Conservation (phyloP, 2,329 filamentous ascomycete genomes). For the Coniella lustricola region DNA sequence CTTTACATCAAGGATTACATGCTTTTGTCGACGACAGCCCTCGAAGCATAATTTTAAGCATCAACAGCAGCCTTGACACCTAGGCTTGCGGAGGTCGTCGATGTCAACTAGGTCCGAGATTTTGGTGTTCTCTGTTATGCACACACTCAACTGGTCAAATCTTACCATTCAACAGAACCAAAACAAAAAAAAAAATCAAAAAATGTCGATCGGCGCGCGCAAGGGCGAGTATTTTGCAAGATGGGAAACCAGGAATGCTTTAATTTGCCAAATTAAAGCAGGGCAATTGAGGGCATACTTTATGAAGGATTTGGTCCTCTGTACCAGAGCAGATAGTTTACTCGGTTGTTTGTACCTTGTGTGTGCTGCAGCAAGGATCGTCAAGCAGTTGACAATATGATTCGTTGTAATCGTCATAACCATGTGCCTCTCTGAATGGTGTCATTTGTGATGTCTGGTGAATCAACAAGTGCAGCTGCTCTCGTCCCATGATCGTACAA, state of each 20-base stretch:
- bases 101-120: conserved; percentile 16
- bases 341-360: conserved; percentile 15
- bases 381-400: conserved; percentile 15
- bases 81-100: conserved; percentile 15
- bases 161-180: too few relatives aligned
- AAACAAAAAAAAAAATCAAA: not conserved
- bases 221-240: conserved; percentile 13
- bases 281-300: conserved; percentile 14
- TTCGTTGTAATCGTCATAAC: conserved; percentile 15
- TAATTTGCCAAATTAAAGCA: conserved; percentile 15
- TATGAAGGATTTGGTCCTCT: conserved; percentile 14
- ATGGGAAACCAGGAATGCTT: conserved; percentile 13
- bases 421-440: not conserved
- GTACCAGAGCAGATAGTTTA: conserved; percentile 15
- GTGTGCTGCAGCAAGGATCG: conserved; percentile 5
- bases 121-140: conserved; percentile 16
- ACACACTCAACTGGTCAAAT: conserved; percentile 5
- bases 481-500: too few relatives aligned
- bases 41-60: conserved; percentile 16
- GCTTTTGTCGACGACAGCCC: conserved; percentile 14
- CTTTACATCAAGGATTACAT: conserved; percentile 16
- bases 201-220: conserved; percentile 13
- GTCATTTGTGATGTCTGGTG: too few relatives aligned
- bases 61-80: conserved; percentile 14
- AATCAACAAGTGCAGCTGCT: too few relatives aligned